phyloP scores from a whole-genome alignment of 1,284 basidiomycete genomes.

The Melampsora larici-populina region DNA sequence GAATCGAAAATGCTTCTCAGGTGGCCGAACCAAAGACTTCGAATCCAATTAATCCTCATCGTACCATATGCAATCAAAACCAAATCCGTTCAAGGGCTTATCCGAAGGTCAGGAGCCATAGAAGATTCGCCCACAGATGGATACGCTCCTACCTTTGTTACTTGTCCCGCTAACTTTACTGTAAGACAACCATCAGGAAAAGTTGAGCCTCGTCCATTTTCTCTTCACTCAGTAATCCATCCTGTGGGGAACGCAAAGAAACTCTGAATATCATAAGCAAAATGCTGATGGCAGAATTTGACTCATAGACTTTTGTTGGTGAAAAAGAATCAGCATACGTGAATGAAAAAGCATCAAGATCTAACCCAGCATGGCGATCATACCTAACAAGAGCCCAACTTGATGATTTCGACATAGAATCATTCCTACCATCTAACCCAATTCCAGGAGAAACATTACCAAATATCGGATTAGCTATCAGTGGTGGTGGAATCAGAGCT shows the following conservation, averaged over 20 bases:
- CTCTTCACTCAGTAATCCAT: neutral
- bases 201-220: neutral
- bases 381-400: constrained; percentile 12
- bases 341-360: constrained; percentile 23
- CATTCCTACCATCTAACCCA: neutral
- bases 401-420: constrained; percentile 11
- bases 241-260: neutral
- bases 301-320: constrained; percentile 5
- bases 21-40: too few species aligned
- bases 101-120: constrained; percentile 14
- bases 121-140: constrained; percentile 11
- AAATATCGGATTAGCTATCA: constrained; percentile 30
- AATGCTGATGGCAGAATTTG: neutral
- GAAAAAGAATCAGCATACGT: constrained; percentile 21
- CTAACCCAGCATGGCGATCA: constrained; percentile 1
- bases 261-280: neutral
- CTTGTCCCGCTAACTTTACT: constrained; percentile 17
- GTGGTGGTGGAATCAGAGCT: constrained; percentile 32
- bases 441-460: constrained; percentile 17
- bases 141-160: constrained; percentile 22
- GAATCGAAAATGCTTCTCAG: too few species aligned
- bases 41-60: too few species aligned
- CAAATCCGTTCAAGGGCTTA: neutral
- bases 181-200: neutral
- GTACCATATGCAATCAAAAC: neutral